Evolutionary conservation across 805 yeast genomes (phyloP).

Genomic region (Pichia gijzeniarum): DNA sequence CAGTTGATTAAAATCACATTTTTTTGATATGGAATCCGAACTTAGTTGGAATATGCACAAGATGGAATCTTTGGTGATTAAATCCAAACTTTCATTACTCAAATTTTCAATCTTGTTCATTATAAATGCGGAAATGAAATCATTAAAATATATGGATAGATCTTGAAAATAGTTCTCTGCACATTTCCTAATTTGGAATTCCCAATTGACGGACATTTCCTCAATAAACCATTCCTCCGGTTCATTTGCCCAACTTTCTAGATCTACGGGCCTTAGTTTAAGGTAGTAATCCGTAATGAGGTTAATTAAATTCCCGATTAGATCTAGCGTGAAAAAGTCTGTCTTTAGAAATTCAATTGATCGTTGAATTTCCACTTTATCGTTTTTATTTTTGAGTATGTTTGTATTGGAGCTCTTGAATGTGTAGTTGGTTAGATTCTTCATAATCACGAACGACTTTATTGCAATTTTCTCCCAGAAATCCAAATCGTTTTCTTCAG

Average conservation of each 20-base stretch:
- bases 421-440: slow-evolving; percentile 54
- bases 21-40: slow-evolving; percentile 55
- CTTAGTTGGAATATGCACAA: slow-evolving; percentile 80
- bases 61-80: slow-evolving; percentile 70
- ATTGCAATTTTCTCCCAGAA: slow-evolving; percentile 75
- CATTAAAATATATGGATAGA: slow-evolving; percentile 57
- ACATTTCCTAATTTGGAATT: slow-evolving; percentile 77
- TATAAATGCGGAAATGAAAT: slow-evolving; percentile 46
- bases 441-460: slow-evolving; percentile 57
- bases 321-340: slow-evolving; percentile 52
- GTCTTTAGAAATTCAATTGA: slow-evolving; percentile 49
- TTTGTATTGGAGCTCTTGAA: slow-evolving; percentile 59
- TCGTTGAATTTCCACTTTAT: slow-evolving; percentile 52
- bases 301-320: slow-evolving; percentile 55
- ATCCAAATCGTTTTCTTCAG: slow-evolving; percentile 38
- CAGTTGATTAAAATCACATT: slow-evolving; percentile 62
- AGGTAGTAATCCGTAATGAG: slow-evolving; percentile 69
- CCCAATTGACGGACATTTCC: slow-evolving; percentile 71
- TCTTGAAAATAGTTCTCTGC: slow-evolving; percentile 82
- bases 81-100: slow-evolving; percentile 30
- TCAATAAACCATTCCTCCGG: slow-evolving; percentile 94
- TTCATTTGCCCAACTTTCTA: slow-evolving; percentile 75
- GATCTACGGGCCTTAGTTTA: slow-evolving; percentile 63
- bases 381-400: slow-evolving; percentile 54
- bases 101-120: slow-evolving; percentile 52